Base-by-base conservation (phyloP, 1,284 basidiomycete species). In the Leucoagaricus sp. region DNA sequence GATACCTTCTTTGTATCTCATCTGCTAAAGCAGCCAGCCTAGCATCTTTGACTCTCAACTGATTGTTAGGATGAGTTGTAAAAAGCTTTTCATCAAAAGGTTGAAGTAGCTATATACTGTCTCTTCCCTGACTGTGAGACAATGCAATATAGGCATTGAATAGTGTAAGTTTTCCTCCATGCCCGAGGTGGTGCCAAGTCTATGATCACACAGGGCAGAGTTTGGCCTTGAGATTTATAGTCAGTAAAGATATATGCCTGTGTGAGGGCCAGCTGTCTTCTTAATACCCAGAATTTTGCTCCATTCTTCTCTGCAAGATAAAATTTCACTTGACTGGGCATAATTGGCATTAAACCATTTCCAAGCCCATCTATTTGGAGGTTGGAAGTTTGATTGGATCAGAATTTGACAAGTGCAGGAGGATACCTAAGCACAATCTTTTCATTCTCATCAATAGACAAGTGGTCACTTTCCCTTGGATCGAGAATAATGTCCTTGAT, bases 151-250 rank as follows among this genome's bases (percentile, higher is more conserved):
- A 38, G 4, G 36, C 36, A 4, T 10, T 4, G 17, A 38, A 38
- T 4, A n/a, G 36, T 2, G 44, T 46, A 7, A 46, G n/a, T 7
- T 4, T 7, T 26, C 21, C 4, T 21, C 44, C 44, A 10, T 17
- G 23, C 23, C 26, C 44, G 67, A 40, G 68, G 65, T 19, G 44
- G 60, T 13, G 51, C 66, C 12, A 75, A 65, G 54, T 74, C 72
- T n/a, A 72, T 62, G 0, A 72, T 58, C 0, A 69, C 62, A 40
- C 58, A 49, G 33, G 26, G 48, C 1, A 72, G 64, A 2, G 71
- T 73, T 52, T 74, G 72, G 0, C 69, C 72, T 53, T 73, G 72
- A 1, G 67, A 57, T 36, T 69, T 63, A 44, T 72, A 71, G 53
- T 74, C 69, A 0, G 69, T 72, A 60, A 73, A 72, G 5, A 67